Evolutionary conservation across 106 monocot genomes (phyloP), one percentile per base, ranked within the genome.

Genomic region (Allium sativum): DNA sequence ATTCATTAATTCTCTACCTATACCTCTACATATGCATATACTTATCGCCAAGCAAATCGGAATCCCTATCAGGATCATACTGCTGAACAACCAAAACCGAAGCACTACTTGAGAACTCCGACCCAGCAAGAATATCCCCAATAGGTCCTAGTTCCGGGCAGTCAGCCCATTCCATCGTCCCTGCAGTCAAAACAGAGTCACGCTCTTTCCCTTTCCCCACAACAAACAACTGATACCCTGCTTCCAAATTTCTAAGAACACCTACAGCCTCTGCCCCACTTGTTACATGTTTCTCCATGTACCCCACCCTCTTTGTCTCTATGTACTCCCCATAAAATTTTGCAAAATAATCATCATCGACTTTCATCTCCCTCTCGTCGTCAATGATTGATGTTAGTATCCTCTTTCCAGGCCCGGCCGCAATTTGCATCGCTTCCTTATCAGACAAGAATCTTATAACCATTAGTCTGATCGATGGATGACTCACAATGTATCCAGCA

Each of bases 341-440:
- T 2, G 83, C 68, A 48, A 92, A 78, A 80, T 69, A 87, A 64
- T 76, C 76, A 65, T 92, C 87, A 53, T 92, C 92, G 50, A 61
- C 58, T 58, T 66, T 73, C 78, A 56, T 68, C 70, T 78, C 83
- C 47, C 70, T 75, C 43, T 72, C 56, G 44, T 77, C 62, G 9
- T 67, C 51, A 21, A 66, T 63, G 16, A 66, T 17, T 10, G 42
- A 47, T 0, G 57, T 44, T 7, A 54, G 40, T 8, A 65, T 59
- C 4, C 65, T 41, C 6, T 48, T 55, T 11, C 77, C 66, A 0
- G 53, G 50, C 19, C 52, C 69, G 0, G 46, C 70, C 12, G 17
- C 59, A 22, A 59, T 68, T 5, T 31, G 2, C 31, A 43, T 61
- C 7, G 68, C 76, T 1, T 53, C 73, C 4, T 59, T 40, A 44